Conservation (phyloP, 805 yeast genomes). For the Candida ficus region DNA sequence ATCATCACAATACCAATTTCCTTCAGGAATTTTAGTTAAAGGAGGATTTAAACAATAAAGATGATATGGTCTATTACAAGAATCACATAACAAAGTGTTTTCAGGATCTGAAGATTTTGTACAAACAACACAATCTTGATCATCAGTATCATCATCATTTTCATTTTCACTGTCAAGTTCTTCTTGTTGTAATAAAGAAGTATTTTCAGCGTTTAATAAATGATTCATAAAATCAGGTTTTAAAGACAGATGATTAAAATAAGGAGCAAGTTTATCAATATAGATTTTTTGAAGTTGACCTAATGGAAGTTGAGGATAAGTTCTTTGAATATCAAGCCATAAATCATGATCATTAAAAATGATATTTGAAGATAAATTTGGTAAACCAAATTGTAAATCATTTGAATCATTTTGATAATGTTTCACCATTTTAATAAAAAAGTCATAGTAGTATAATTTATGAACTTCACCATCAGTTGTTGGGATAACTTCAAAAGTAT, state of each 20-base stretch:
- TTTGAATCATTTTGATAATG: conserved; percentile 6
- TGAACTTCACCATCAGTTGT: background rate
- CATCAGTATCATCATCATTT: conserved; percentile 21
- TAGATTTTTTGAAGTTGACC: background rate
- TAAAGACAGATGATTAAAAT: conserved; percentile 19
- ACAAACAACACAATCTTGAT: conserved; percentile 43
- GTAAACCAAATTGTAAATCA: background rate
- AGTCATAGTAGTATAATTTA: conserved; percentile 32
- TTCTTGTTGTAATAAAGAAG: conserved; percentile 27
- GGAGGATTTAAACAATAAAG: conserved; percentile 60
- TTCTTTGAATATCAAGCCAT: conserved; percentile 21
- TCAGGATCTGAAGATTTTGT: conserved; percentile 39
- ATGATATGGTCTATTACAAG: conserved; percentile 70
- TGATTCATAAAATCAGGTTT: conserved; percentile 21
- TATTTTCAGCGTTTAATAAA: conserved; percentile 14
- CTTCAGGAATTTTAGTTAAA: conserved; percentile 44
- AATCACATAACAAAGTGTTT: conserved; percentile 58
- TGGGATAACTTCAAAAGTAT: conserved; percentile 6
- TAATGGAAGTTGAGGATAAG: background rate
- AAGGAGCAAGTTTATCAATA: conserved; percentile 10
- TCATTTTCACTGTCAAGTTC: conserved; percentile 19
- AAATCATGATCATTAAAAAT: conserved; percentile 17
- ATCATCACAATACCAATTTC: conserved; percentile 75
- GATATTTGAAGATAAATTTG: conserved; percentile 9
- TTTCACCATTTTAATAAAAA: conserved; percentile 32